Base-by-base conservation (phyloP, 139 green algal genomes). In the Trebouxia sp. region DNA sequence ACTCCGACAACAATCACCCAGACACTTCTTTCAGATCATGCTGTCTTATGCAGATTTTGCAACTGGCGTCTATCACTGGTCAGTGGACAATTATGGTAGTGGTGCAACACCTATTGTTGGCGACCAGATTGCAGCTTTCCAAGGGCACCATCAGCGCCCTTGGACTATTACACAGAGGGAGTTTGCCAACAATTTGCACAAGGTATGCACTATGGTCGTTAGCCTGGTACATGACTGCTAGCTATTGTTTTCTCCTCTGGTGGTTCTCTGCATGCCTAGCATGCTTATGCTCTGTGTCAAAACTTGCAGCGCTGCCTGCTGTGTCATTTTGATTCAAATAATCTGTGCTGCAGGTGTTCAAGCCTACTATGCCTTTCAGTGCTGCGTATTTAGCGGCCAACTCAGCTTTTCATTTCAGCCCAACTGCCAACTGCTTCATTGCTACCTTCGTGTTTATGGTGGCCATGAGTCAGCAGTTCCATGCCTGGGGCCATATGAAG, bases 111-210 rank as follows among this genome's bases (percentile, higher is more conserved):
- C 96, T 0, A 51, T 99, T 79, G 88, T 99, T 77, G 96, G 96
- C 0, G 66, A 85, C 26, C 96, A 99, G 84, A 99, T 98, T 65
- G 94, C 91, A 4, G 94, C 91, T 0, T 99, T 99, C 88, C 93
- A 98, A 50, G 88, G 97, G 6, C 96, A 99, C 84, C 97, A 99
- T 86, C 85, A 93, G 87, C 83, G 91, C 17, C 95, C 95, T 0
- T 99, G 97, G 97, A 99, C 96, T 48, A 99, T 99, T 85, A 98
- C 95, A 12, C 84, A 97, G 90, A 88, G 96, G 51, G 86, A 98
- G 87, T 98, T 98, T 80, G 92, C 87, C 83, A 99, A 99, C 91
- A 98, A 98, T 83, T 69, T 98, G 80, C 92, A 98, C 85, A 92
- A 94, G 84, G 88, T 94, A 43, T 82, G 78, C 20, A 35, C 0